Percentiles rank a stretch among this genome's conserved stretches.
phyloP scores from a whole-genome alignment of 352 stramenopile genomes.

The Globisporangium yorkense region DNA sequence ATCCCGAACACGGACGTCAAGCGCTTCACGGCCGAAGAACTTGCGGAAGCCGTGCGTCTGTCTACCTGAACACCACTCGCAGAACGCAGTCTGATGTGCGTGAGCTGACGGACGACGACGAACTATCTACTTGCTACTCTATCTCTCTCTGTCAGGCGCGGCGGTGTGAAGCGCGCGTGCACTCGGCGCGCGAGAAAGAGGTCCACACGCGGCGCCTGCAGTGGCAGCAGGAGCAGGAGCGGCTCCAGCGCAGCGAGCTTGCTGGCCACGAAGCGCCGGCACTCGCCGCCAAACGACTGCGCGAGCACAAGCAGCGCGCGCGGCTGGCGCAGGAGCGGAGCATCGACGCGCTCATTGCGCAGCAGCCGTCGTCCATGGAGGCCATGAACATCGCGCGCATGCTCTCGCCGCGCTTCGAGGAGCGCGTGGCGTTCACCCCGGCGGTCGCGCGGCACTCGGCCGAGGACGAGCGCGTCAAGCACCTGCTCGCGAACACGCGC shows the following conservation, averaged over 20 bases:
- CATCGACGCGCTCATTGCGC: conserved; percentile 52
- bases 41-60: conserved; percentile 26
- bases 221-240: conserved; percentile 26
- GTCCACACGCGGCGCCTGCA: conserved; percentile 15
- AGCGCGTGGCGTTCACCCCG: conserved; percentile 48
- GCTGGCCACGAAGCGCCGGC: conserved; percentile 25
- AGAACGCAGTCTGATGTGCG: not conserved
- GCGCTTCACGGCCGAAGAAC: conserved; percentile 14
- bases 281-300: conserved; percentile 38
- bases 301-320: conserved; percentile 38
- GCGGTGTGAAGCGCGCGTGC: conserved; percentile 44
- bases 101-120: not conserved
- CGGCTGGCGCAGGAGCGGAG: conserved; percentile 40
- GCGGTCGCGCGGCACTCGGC: conserved; percentile 42
- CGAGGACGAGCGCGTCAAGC: conserved; percentile 54
- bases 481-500: conserved; percentile 42
- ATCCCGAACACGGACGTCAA: conserved; percentile 2
- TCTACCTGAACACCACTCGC: not conserved
- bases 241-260: conserved; percentile 23
- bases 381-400: conserved; percentile 80
- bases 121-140: not conserved
- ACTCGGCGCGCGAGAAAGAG: conserved; percentile 35
- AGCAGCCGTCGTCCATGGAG: conserved; percentile 70
- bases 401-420: conserved; percentile 66
- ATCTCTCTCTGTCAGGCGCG: conserved; percentile 23